A percentile compares a stretch with the other conserved stretches of the same genome.
Evolutionary conservation across 208 protist species (phyloP).

Genomic region (Histomonas meleagridis): DNA sequence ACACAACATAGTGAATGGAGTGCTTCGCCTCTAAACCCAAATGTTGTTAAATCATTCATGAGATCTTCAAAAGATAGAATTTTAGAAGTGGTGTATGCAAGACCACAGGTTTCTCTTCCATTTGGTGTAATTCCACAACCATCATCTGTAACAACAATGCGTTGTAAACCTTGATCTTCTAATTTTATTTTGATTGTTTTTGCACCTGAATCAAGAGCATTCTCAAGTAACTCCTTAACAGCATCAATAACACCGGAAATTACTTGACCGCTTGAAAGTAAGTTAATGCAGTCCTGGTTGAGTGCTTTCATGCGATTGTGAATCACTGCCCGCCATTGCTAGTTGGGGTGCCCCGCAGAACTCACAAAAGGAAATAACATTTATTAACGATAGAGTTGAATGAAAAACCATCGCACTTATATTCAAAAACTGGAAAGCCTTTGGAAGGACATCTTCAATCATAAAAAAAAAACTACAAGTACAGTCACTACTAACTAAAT

Average conservation of each 20-base stretch:
- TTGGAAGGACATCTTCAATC: too few species aligned
- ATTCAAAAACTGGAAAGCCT: too few species aligned
- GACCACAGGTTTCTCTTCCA: neutral
- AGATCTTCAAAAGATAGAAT: slow-evolving; percentile 62
- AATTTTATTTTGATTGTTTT: slow-evolving; percentile 52
- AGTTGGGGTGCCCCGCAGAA: too few species aligned
- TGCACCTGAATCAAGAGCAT: slow-evolving; percentile 60
- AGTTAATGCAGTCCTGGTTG: slow-evolving; percentile 46
- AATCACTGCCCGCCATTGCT: too few species aligned
- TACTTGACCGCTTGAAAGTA: slow-evolving; percentile 59
- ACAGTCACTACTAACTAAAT: too few species aligned
- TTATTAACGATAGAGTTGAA: too few species aligned
- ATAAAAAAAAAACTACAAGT: too few species aligned
- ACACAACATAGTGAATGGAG: slow-evolving; percentile 65
- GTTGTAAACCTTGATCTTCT: slow-evolving; percentile 31
- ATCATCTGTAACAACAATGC: neutral
- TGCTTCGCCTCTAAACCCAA: slow-evolving; percentile 88
- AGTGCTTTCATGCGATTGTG: slow-evolving; percentile 32
- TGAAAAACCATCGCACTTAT: too few species aligned
- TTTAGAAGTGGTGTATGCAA: slow-evolving; percentile 59
- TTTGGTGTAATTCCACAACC: neutral
- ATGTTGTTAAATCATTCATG: slow-evolving; percentile 56
- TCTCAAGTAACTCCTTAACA: slow-evolving; percentile 65
- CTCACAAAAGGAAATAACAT: too few species aligned
- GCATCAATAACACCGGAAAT: slow-evolving; percentile 57